These are phyloP conservation scores for Waltergamsia citrina DNA, from an alignment of 2,329 filamentous ascomycete species.

Conservation along the genomic window DNA sequence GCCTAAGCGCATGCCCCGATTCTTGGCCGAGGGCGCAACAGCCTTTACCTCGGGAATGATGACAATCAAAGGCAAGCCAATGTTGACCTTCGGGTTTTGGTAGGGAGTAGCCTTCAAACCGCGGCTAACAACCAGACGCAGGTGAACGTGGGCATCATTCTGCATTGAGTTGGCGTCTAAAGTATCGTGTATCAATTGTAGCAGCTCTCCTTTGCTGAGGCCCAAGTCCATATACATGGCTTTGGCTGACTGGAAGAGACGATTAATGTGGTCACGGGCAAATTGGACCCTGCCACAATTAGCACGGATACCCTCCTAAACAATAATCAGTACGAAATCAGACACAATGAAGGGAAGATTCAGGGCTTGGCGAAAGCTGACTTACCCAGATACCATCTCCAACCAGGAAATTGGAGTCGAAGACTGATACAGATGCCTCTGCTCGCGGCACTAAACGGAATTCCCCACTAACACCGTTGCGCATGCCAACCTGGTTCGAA, in stretches of 20 bases:
- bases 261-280: constrained; percentile 15
- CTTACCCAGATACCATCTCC: constrained; percentile 16
- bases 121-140: constrained; percentile 16
- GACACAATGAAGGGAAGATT: no score
- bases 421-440: constrained; percentile 14
- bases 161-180: constrained; percentile 15
- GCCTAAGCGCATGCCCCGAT: constrained; percentile 12
- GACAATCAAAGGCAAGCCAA: constrained; percentile 17
- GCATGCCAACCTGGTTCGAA: constrained; percentile 12
- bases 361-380: no score
- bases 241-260: constrained; percentile 17
- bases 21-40: constrained; percentile 10
- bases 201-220: constrained; percentile 13
- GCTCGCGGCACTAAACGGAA: constrained; percentile 12
- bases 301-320: constrained; percentile 15
- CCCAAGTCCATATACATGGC: constrained; percentile 19
- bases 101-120: constrained; percentile 16
- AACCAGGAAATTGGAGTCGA: constrained; percentile 17
- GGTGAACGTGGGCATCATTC: constrained; percentile 15
- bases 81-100: constrained; percentile 16
- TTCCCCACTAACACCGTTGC: constrained; percentile 13
- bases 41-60: constrained; percentile 18
- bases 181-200: constrained; percentile 13
- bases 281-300: constrained; percentile 14
- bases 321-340: background rate